A percentile compares a stretch with the other conserved stretches of the same genome.
These are phyloP conservation scores for Yamadazyma dushanensis DNA, from an alignment of 1,139 yeast species.

Conservation along the genomic window DNA sequence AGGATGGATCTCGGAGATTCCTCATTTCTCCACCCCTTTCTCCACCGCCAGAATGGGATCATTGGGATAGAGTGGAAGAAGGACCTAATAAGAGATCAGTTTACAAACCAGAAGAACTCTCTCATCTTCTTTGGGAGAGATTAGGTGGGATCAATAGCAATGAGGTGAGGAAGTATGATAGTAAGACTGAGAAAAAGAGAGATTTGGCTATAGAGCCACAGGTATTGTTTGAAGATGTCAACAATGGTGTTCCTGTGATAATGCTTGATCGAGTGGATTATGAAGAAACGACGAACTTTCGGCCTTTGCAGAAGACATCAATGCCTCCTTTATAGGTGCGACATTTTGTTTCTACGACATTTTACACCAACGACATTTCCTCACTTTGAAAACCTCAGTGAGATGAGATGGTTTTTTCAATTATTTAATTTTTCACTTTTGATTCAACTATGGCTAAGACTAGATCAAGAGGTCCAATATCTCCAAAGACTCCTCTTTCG, in stretches of 20 bases:
- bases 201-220: slow-evolving; percentile 30
- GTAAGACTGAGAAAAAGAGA: slow-evolving; percentile 16
- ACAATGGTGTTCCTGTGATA: slow-evolving; percentile 40
- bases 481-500: slow-evolving; percentile 23
- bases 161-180: slow-evolving; percentile 32
- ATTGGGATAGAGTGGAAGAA: slow-evolving; percentile 45
- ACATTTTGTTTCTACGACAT: no score
- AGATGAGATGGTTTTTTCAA: slow-evolving; percentile 19
- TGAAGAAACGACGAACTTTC: slow-evolving; percentile 3
- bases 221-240: slow-evolving; percentile 38
- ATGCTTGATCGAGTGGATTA: slow-evolving; percentile 27
- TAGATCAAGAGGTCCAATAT: slow-evolving; percentile 28
- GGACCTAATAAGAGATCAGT: slow-evolving; percentile 41
- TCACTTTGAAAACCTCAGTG: slow-evolving; percentile 5
- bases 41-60: slow-evolving; percentile 50
- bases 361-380: no score
- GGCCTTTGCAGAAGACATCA: slow-evolving; percentile 14
- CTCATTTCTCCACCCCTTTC: slow-evolving; percentile 50
- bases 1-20: slow-evolving; percentile 38
- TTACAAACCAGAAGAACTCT: slow-evolving; percentile 40
- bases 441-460: slow-evolving; percentile 28
- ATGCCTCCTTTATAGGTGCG: slow-evolving; percentile 13
- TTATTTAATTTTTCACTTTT: slow-evolving; percentile 7
- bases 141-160: slow-evolving; percentile 42
- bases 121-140: slow-evolving; percentile 48